These are phyloP conservation scores for Trypethelium eluteriae DNA, from an alignment of 495 filamentous ascomycete genomes.

Conservation along the genomic window DNA sequence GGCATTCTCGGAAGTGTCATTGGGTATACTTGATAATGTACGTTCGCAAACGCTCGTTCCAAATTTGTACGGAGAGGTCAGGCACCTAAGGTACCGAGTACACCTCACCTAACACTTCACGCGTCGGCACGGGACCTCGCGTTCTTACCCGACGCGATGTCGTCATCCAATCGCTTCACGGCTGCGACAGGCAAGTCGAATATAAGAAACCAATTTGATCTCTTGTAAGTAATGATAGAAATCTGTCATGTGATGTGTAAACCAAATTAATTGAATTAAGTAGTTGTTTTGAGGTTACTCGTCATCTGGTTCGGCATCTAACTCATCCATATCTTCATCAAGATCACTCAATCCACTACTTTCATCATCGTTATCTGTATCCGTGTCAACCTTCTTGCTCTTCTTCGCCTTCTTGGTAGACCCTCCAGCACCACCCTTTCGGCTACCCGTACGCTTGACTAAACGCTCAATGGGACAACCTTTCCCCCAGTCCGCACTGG, in stretches of 20 bases:
- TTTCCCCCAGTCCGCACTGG: slow-evolving; percentile 34
- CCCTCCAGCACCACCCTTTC: slow-evolving; percentile 30
- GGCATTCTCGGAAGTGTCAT: too few species aligned
- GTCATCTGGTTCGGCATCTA: background rate
- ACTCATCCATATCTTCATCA: slow-evolving; percentile 16
- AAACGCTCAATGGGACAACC: slow-evolving; percentile 42
- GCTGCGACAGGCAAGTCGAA: too few species aligned
- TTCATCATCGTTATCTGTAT: slow-evolving; percentile 21
- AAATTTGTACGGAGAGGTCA: background rate
- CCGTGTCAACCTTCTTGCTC: slow-evolving; percentile 19
- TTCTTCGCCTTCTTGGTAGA: slow-evolving; percentile 26
- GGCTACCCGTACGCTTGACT: slow-evolving; percentile 33
- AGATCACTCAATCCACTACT: slow-evolving; percentile 28
- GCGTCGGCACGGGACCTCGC: slow-evolving; percentile 2
- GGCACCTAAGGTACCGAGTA: background rate
- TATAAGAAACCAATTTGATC: too few species aligned
- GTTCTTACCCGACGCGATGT: background rate
- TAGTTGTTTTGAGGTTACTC: background rate
- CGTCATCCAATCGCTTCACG: background rate
- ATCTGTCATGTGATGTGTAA: too few species aligned
- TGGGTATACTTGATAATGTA: background rate
- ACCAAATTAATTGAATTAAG: too few species aligned
- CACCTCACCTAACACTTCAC: background rate
- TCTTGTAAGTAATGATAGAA: too few species aligned
- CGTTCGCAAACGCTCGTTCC: background rate